Evolutionary conservation across 2,329 filamentous ascomycete species (phyloP), one percentile per base, ranked within the genome.

Genomic region (Lecanoromycetidae sp.): DNA sequence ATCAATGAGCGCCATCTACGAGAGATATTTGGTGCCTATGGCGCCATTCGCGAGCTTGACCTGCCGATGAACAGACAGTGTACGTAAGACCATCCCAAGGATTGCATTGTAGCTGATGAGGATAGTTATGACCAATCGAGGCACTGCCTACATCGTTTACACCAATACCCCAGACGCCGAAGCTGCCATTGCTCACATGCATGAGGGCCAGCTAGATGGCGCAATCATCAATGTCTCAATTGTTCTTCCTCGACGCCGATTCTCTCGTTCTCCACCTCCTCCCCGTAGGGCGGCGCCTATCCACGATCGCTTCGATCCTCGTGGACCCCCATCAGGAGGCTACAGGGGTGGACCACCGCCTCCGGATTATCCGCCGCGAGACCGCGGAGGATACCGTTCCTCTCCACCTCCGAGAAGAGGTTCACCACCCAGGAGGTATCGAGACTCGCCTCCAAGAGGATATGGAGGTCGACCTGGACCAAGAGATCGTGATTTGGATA

Each of bases 161-260:
- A 71, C 79, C 45, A 74, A 82, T 55, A 77, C 87, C 54, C 71
- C 76, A 41, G 83, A 90, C 54, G 90, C 91, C 20, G 87, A 95
- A 65, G 73, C 79, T 12, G 91, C 91, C 23, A 93, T 95, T 57
- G 79, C 88, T 15, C 85, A 94, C 62, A 96, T 98, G 91, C 91
- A 98, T 64, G 91, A 98, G 67, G 87, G 85, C n/a, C 85, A 94
- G 60, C 69, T 94, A 23, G 88, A 95, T 63, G 87, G 87, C 43
- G 78, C 81, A 19, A 72, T 79, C 32, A 80, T 95, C 59, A 83
- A 82, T 58, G 88, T 95, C 40, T 91, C 85, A 36, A 91, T 95
- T 55, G 86, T 94, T 22, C 71, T 94, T 29, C 87, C 87, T 0
- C 78, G 84, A 41, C 80, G 84, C 58, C 86, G 87, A 57, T 85